Conservation (phyloP, 345 rosid genomes). For the Acer yangbiense region DNA sequence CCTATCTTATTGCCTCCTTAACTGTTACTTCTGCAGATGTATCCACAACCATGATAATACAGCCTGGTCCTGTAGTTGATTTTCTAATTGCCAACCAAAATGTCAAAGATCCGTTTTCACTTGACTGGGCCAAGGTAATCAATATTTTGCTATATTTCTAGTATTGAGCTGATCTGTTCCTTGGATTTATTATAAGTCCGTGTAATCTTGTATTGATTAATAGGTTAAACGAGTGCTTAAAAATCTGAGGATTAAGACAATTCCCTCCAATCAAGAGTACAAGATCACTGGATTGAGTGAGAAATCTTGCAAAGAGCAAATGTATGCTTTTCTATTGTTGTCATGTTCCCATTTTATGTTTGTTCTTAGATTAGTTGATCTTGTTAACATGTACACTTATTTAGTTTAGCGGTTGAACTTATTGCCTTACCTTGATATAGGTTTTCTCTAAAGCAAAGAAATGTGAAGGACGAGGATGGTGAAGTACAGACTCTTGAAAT, state of each 20-base stretch:
- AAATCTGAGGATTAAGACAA: conserved; percentile 68
- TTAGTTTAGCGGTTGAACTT: not conserved
- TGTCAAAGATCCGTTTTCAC: conserved; percentile 53
- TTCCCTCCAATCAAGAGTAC: conserved; percentile 78
- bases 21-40: conserved; percentile 54
- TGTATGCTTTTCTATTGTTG: conserved; percentile 30
- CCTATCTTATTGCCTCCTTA: not conserved
- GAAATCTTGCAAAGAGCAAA: conserved; percentile 50
- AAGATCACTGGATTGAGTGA: conserved; percentile 88
- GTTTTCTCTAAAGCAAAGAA: conserved; percentile 55
- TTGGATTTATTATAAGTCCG: conserved; percentile 2
- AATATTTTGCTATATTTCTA: not conserved
- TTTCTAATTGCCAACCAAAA: conserved; percentile 68
- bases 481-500: conserved; percentile 50
- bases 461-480: conserved; percentile 39
- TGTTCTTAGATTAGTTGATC: not conserved
- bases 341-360: not conserved
- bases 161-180: not conserved
- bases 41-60: conserved; percentile 86
- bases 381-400: not conserved
- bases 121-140: conserved; percentile 85
- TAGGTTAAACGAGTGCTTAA: conserved; percentile 78
- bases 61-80: conserved; percentile 82
- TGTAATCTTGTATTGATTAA: conserved; percentile 15
- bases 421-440: conserved; percentile 36